A percentile compares a stretch with the other conserved stretches of the same genome.
These are phyloP conservation scores for Yamadazyma spencermartinsiae DNA, from an alignment of 1,139 yeast genomes.

Conservation along the genomic window DNA sequence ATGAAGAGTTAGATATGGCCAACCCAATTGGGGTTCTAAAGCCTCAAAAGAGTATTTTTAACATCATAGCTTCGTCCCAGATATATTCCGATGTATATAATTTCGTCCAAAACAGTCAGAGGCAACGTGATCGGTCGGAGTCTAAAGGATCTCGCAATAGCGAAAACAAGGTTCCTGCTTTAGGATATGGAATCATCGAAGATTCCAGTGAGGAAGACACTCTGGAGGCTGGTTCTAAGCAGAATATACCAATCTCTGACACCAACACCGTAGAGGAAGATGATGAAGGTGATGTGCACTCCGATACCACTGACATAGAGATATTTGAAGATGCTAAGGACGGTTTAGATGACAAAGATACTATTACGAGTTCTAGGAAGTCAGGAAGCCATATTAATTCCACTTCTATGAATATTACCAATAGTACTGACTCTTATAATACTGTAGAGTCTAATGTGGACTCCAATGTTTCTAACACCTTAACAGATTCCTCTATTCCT, in stretches of 20 bases:
- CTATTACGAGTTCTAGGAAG: slow-evolving; percentile 1
- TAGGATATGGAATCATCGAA: slow-evolving; percentile 12
- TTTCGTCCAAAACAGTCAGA: slow-evolving; percentile 9
- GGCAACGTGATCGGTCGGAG: slow-evolving; percentile 6
- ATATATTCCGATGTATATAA: slow-evolving; percentile 16
- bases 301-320: neutral
- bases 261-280: slow-evolving; percentile 7
- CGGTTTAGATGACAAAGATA: slow-evolving; percentile 6
- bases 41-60: slow-evolving; percentile 13
- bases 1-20: slow-evolving; percentile 16
- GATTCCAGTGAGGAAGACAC: slow-evolving; percentile 11
- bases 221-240: slow-evolving; percentile 6
- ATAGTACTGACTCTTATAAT: slow-evolving; percentile 1
- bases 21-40: slow-evolving; percentile 8
- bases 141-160: slow-evolving; percentile 1
- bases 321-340: slow-evolving; percentile 14
- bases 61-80: slow-evolving; percentile 13
- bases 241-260: no score
- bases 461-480: neutral
- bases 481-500: neutral
- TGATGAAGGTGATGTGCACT: slow-evolving; percentile 1
- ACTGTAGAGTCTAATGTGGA: neutral
- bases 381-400: neutral
- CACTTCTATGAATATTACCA: slow-evolving; percentile 4
- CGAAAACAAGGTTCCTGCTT: slow-evolving; percentile 3